phyloP scores from a whole-genome alignment of 345 rosid species.

The Populus davidiana region DNA sequence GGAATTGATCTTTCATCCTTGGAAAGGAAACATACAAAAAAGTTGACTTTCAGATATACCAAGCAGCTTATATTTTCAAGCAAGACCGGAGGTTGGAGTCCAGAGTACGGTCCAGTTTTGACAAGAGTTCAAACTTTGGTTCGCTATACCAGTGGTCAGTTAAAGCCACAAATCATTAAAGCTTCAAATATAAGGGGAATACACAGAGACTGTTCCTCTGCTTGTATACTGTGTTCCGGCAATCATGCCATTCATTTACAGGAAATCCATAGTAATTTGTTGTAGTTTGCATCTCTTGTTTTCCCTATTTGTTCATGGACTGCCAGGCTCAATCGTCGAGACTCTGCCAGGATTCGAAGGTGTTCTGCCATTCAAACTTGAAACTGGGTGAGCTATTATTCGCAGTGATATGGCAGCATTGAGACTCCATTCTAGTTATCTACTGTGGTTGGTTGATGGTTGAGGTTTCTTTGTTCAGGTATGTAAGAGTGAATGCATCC shows the following conservation, averaged over 20 bases:
- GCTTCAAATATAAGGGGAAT: too few species aligned
- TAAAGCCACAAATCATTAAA: not conserved
- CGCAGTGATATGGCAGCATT: not conserved
- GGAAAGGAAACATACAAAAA: too few species aligned
- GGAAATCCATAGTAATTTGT: not conserved
- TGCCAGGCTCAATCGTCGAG: not conserved
- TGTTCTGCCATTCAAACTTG: constrained; percentile 3
- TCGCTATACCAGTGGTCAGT: not conserved
- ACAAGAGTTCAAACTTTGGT: not conserved
- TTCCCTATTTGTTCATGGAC: not conserved
- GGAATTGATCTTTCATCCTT: too few species aligned
- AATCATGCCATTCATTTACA: not conserved
- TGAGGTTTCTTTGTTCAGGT: constrained; percentile 1
- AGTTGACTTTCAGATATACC: not conserved
- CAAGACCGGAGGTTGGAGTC: not conserved
- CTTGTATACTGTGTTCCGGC: not conserved
- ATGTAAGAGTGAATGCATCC: constrained; percentile 16
- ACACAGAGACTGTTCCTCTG: not conserved
- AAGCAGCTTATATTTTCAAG: not conserved
- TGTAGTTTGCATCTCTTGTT: not conserved
- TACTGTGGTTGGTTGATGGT: not conserved
- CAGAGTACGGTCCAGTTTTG: not conserved
- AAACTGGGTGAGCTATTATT: constrained; percentile 15
- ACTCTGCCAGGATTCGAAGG: constrained; percentile 14
- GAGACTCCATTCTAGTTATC: not conserved